phyloP scores from a whole-genome alignment of 495 filamentous ascomycete genomes.

The Penicillium nucicola region DNA sequence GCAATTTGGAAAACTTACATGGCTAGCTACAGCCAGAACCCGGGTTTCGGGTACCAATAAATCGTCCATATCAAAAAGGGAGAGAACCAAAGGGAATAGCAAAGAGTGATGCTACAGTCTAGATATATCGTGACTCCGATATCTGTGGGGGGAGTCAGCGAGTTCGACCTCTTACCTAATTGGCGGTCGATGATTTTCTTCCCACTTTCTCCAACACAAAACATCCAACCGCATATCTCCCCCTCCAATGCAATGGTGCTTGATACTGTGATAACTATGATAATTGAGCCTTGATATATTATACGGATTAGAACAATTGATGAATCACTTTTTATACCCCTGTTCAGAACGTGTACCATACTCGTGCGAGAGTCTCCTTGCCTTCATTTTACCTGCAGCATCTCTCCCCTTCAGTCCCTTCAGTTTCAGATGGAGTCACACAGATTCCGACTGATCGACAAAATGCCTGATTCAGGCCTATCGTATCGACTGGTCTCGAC shows the following conservation, averaged over 20 bases:
- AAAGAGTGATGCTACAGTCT: background rate
- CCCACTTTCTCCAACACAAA: background rate
- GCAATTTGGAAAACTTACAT: constrained; percentile 63
- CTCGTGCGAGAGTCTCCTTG: too few species aligned
- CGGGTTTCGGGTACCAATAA: constrained; percentile 71
- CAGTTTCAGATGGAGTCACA: too few species aligned
- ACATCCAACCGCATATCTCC: too few species aligned
- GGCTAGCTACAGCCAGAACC: constrained; percentile 92
- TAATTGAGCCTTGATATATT: too few species aligned
- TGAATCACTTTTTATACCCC: too few species aligned
- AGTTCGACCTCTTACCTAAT: constrained; percentile 23
- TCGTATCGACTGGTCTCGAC: too few species aligned
- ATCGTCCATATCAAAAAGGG: constrained; percentile 13
- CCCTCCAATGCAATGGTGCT: background rate
- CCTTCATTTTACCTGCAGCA: too few species aligned
- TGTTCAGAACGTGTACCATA: too few species aligned
- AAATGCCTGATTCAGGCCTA: too few species aligned
- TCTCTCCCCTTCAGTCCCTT: too few species aligned
- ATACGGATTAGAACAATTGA: too few species aligned
- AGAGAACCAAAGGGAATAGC: background rate
- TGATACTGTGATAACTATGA: background rate
- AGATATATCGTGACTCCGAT: background rate
- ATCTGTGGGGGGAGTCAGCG: constrained; percentile 2
- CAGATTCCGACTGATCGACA: too few species aligned
- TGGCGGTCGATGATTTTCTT: constrained; percentile 5